phyloP scores from a whole-genome alignment of 2,329 filamentous ascomycete species.

The Acephala macrosclerotiorum region DNA sequence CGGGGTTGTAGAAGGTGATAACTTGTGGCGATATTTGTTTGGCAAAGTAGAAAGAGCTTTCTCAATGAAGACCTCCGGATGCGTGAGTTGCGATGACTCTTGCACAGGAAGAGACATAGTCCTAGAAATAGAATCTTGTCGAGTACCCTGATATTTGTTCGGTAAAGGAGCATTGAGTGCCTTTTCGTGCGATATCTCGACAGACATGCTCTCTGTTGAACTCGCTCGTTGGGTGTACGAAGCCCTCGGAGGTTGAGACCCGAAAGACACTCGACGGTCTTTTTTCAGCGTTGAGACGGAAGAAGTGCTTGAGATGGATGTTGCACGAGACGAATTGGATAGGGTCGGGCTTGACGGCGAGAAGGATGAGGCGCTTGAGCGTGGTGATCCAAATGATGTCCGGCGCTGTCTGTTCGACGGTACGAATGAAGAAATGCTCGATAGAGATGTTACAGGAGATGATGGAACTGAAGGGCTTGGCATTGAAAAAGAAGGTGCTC shows the following conservation, averaged over 20 bases:
- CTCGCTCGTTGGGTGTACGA: background rate
- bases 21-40: background rate
- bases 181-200: background rate
- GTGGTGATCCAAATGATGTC: background rate
- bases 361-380: background rate
- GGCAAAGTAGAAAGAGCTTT: background rate
- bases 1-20: background rate
- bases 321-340: background rate
- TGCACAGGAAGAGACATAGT: background rate
- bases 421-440: background rate
- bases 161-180: background rate
- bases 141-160: background rate
- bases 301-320: background rate
- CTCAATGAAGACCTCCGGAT: background rate
- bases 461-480: background rate
- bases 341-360: background rate
- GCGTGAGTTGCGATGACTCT: background rate
- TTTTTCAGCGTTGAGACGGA: background rate
- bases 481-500: background rate
- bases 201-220: background rate
- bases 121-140: background rate
- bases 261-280: constrained; percentile 3
- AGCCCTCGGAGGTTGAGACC: background rate
- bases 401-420: background rate
- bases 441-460: background rate